These are phyloP conservation scores for Cyathus striatus DNA, from an alignment of 768 basidiomycete species.

Conservation along the genomic window DNA sequence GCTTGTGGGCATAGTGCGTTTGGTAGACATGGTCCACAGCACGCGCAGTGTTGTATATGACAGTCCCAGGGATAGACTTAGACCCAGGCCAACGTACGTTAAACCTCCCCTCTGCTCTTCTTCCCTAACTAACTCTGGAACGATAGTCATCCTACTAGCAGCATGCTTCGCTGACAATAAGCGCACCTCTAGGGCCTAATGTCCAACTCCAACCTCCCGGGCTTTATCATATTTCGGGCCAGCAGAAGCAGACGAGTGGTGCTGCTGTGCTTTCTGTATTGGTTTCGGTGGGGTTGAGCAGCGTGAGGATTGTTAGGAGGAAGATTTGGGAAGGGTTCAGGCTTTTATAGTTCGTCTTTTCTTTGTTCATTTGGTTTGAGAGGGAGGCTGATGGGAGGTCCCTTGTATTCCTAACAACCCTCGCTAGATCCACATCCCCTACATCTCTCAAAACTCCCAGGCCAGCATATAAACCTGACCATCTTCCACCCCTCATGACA, in stretches of 20 bases:
- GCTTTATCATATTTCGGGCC: constrained; percentile 60
- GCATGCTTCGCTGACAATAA: constrained; percentile 54
- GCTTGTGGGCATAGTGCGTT: not conserved
- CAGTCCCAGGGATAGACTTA: constrained; percentile 44
- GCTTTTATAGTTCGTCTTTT: constrained; percentile 70
- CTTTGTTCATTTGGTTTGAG: constrained; percentile 8
- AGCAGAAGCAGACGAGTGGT: constrained; percentile 73
- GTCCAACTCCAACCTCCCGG: constrained; percentile 72
- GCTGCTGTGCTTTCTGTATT: constrained; percentile 64
- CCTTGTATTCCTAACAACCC: too few relatives aligned
- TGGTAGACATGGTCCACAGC: constrained; percentile 24
- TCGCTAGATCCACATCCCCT: too few relatives aligned
- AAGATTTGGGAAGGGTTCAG: constrained; percentile 69
- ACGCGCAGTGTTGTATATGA: constrained; percentile 37
- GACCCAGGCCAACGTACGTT: constrained; percentile 57
- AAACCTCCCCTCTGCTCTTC: not conserved
- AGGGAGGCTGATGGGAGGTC: constrained; percentile 21
- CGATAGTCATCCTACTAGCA: constrained; percentile 48
- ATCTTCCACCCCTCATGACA: constrained; percentile 63
- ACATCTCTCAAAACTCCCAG: too few relatives aligned
- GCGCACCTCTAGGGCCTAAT: constrained; percentile 58
- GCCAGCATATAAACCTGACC: constrained; percentile 83
- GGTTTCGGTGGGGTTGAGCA: constrained; percentile 59
- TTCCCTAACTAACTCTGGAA: not conserved
- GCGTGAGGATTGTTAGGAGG: constrained; percentile 55